phyloP scores from a whole-genome alignment of 257 asterid genomes.

The Eucommia ulmoides region DNA sequence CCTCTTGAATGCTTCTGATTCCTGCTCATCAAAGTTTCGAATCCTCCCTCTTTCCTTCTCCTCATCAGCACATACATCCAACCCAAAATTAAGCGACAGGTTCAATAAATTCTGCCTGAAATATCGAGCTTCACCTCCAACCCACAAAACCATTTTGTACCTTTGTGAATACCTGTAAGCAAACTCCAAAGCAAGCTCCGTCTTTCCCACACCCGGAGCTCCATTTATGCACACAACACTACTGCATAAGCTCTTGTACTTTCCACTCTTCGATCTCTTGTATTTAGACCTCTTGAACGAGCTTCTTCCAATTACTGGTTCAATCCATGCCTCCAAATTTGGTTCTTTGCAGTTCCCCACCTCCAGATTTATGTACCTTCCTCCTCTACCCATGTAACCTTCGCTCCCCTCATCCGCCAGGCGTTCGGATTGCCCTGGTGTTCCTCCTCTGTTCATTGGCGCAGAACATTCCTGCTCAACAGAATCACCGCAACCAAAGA shows the following conservation, averaged over 20 bases:
- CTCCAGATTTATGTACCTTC: slow-evolving; percentile 40
- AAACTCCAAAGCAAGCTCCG: slow-evolving; percentile 74
- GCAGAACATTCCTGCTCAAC: slow-evolving; percentile 30
- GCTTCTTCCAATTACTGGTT: slow-evolving; percentile 34
- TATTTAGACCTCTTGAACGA: slow-evolving; percentile 38
- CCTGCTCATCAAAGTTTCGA: slow-evolving; percentile 75
- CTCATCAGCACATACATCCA: slow-evolving; percentile 82
- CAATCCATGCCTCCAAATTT: slow-evolving; percentile 60
- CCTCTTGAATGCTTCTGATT: slow-evolving; percentile 69
- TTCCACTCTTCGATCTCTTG: slow-evolving; percentile 45
- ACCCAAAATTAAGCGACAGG: slow-evolving; percentile 42
- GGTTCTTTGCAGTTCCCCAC: slow-evolving; percentile 53
- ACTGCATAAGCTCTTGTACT: slow-evolving; percentile 34
- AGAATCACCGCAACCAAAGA: slow-evolving; percentile 52
- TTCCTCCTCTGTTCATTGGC: slow-evolving; percentile 21
- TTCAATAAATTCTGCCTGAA: slow-evolving; percentile 67
- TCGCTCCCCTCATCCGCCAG: slow-evolving; percentile 51
- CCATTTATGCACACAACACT: slow-evolving; percentile 65
- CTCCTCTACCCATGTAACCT: slow-evolving; percentile 22
- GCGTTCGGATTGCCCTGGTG: slow-evolving; percentile 34
- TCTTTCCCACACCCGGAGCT: slow-evolving; percentile 66
- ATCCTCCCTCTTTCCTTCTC: slow-evolving; percentile 80
- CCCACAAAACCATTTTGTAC: slow-evolving; percentile 86
- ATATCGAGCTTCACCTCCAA: slow-evolving; percentile 67
- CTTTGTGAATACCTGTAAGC: slow-evolving; percentile 58